Base-by-base conservation (phyloP, 2,329 filamentous ascomycete species). In the Claviceps quebecensis region DNA sequence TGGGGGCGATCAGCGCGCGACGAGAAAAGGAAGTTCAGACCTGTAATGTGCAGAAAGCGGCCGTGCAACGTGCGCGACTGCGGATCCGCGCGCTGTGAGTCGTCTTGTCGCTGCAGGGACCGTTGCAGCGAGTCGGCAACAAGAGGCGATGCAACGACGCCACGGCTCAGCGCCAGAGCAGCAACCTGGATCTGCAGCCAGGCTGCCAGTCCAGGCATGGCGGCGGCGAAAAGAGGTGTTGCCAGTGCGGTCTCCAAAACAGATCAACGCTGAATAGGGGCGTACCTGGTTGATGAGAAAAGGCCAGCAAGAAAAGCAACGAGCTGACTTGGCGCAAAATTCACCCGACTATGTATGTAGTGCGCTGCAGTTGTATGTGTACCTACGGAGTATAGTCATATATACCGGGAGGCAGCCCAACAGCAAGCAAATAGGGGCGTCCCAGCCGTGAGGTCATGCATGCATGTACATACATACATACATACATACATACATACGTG, bases 41-140 rank as follows among this genome's bases (percentile, higher is more conserved):
- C 89, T 69, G 88, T 93, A 59, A 95, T 86, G 68, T 95, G 88
- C 63, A 95, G 74, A 70, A 95, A 95, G 64, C 79, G 80, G 57
- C 88, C 88, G 56, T 78, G 77, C 59, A 88, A 69, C 60, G 72
- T 75, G 56, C 70, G 70, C 52, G 59, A 59, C 53, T 62, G 59
- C 47, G 59, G 53, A 40, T 59, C 29, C 22, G 29, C 16, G 16
- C 43, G 49, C 45, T 34, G 48, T 38, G 52, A 38, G 22, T 40
- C 41, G 45, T 40, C 40, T 16, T 45, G 48, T 29, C 49, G 19
- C 19, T 45, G 48, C 43, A 52, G 19, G 23, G 13, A 13, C 37
- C 45, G 49, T 54, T 54, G 53, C 52, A 60, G 56, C 36, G 49
- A 52, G 52, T 46, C 53, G 39, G 57, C 54, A 34, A 54, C 48